Conservation (phyloP, 495 filamentous ascomycete genomes). For the Trichoderma virens region DNA sequence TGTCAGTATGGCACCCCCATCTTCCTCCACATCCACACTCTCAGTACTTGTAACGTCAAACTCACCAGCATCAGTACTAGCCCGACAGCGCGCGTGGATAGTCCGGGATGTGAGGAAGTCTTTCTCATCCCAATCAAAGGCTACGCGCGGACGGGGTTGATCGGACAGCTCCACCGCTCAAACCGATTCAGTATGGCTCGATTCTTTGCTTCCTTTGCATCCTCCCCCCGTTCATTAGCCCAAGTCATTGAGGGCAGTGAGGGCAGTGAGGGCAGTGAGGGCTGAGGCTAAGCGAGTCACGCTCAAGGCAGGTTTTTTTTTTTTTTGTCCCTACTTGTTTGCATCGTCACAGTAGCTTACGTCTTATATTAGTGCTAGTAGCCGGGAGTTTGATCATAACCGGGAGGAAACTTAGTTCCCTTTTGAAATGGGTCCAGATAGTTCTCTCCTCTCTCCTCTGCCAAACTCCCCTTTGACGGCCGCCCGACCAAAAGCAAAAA, state of each 20-base stretch:
- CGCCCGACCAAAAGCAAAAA: not conserved
- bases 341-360: not conserved
- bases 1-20: not conserved
- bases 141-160: not conserved
- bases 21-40: not conserved
- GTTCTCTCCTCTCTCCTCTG: not conserved
- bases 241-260: not conserved
- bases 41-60: not conserved
- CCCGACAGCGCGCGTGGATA: not conserved
- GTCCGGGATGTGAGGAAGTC: not conserved
- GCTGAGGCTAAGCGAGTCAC: conserved; percentile 4
- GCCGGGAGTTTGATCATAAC: not conserved
- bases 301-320: not conserved
- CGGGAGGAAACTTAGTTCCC: not conserved
- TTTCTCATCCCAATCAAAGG: not conserved
- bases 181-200: not conserved
- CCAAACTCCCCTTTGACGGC: not conserved
- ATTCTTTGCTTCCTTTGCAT: not conserved
- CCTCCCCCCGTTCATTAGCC: not conserved
- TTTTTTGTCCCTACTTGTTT: not conserved
- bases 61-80: not conserved
- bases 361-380: not conserved
- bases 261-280: conserved; percentile 1
- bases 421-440: not conserved
- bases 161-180: not conserved